A percentile compares a stretch with the other conserved stretches of the same genome.
Evolutionary conservation across 495 filamentous ascomycete species (phyloP).

Genomic region (Evernia prunastri): DNA sequence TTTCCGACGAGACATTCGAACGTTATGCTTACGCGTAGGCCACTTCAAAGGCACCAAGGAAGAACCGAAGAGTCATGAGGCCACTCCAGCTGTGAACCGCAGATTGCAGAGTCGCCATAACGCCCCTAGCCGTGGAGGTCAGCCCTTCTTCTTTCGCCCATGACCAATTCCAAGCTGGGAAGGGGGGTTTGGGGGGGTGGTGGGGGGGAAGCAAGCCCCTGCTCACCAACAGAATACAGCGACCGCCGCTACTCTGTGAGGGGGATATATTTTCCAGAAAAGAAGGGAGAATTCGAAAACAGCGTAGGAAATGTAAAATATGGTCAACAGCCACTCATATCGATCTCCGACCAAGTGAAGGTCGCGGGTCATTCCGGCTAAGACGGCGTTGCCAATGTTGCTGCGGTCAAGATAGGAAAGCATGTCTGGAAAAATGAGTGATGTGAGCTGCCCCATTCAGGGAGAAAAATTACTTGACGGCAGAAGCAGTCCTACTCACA

Average conservation of each 20-base stretch:
- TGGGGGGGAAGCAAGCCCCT: not conserved
- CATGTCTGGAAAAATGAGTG: not conserved
- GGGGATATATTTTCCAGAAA: constrained; percentile 16
- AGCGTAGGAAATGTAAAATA: constrained; percentile 54
- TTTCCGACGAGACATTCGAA: not conserved
- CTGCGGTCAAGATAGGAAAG: constrained; percentile 22
- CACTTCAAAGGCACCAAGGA: constrained; percentile 54
- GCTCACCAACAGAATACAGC: constrained; percentile 20
- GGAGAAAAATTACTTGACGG: not conserved
- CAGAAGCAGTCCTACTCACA: constrained; percentile 13
- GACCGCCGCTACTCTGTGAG: constrained; percentile 16
- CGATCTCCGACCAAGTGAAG: constrained; percentile 23
- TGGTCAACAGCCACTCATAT: constrained; percentile 52
- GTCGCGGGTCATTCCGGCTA: constrained; percentile 32
- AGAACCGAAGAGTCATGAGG: constrained; percentile 46
- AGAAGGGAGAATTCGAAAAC: constrained; percentile 18
- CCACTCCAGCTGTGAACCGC: constrained; percentile 42
- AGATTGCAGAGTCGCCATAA: constrained; percentile 42
- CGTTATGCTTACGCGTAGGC: constrained; percentile 40
- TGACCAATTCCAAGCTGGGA: not conserved
- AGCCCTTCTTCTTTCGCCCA: not conserved
- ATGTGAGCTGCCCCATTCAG: not conserved
- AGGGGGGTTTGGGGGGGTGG: not conserved
- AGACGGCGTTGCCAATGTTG: constrained; percentile 42
- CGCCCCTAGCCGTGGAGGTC: constrained; percentile 28